A percentile compares a stretch with the other conserved stretches of the same genome.
These are phyloP conservation scores for Ogataea salicorniae DNA, from an alignment of 805 yeast species.

Conservation along the genomic window DNA sequence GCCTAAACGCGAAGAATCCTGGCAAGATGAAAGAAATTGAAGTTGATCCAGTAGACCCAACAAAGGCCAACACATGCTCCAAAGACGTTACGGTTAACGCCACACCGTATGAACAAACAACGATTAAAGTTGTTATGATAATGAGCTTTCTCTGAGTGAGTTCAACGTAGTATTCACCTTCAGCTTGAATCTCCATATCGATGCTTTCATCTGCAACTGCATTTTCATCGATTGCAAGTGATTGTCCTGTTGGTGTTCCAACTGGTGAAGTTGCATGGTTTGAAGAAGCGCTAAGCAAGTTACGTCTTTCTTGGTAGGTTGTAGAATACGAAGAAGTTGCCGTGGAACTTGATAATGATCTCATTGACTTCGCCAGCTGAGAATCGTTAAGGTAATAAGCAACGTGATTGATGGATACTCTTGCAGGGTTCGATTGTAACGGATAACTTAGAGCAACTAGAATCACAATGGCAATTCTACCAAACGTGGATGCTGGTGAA, in stretches of 20 bases:
- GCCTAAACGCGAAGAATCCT: slow-evolving; percentile 75
- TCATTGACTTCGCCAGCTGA: slow-evolving; percentile 18
- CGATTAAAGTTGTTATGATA: slow-evolving; percentile 37
- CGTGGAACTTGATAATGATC: slow-evolving; percentile 18
- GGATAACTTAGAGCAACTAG: slow-evolving; percentile 85
- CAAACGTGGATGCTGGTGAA: slow-evolving; percentile 63
- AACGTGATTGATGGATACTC: slow-evolving; percentile 76
- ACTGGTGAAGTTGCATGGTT: slow-evolving; percentile 5
- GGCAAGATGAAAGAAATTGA: slow-evolving; percentile 88
- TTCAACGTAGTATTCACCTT: slow-evolving; percentile 17
- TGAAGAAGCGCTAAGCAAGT: slow-evolving; percentile 4
- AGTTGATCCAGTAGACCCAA: slow-evolving; percentile 92
- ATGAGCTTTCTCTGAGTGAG: slow-evolving; percentile 28
- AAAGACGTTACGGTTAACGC: slow-evolving; percentile 69
- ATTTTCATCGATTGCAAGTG: slow-evolving; percentile 2
- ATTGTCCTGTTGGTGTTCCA: not conserved
- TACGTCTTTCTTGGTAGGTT: slow-evolving; percentile 12
- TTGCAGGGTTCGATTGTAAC: slow-evolving; percentile 83
- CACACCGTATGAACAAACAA: slow-evolving; percentile 52
- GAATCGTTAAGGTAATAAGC: slow-evolving; percentile 41
- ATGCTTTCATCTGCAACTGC: slow-evolving; percentile 14
- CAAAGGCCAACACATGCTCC: slow-evolving; percentile 78
- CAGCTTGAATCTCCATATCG: slow-evolving; percentile 16
- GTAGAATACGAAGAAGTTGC: slow-evolving; percentile 11
- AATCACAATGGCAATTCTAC: slow-evolving; percentile 73